Evolutionary conservation across 768 basidiomycete genomes (phyloP), one percentile per base, ranked within the genome.

Genomic region (Tubosaeta brunneosetosa): DNA sequence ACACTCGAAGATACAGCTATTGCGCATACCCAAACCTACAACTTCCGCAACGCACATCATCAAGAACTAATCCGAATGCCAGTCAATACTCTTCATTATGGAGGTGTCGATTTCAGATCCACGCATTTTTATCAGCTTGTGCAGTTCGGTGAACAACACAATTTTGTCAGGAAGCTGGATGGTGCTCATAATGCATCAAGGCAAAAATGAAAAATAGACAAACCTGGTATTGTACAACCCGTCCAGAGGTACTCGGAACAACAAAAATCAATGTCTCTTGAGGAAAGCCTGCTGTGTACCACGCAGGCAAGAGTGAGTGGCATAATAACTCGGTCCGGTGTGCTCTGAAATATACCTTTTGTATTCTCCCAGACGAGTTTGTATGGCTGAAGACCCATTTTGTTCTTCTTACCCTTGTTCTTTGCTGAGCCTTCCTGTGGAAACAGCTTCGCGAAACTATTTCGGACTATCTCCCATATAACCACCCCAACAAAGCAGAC

Each of bases 401-500:
- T 41, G 2, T 4, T 54, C 55, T 56, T 62, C 22, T 50, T 41
- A 37, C 13, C 37, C 25, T 17, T 37, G 31, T 52, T 32, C 46
- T 46, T 36, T 38, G 10, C 27, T 52, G n/a, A 33, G 34, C 36
- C 17, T 38, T 46, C 48, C 4, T 27, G 22, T 22, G 22, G 27
- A 13, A 48, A 65, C 46, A 38, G 66, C 55, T 59, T 77, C 57
- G 38, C 74, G 65, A 58, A 60, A 53, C 53, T 73, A 64, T 36
- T 76, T 71, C 66, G 60, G 47, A 71, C 58, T 17, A 62, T 55
- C 5, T 68, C 60, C 79, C 81, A 83, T 31, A 93, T 91, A 9
- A 77, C 75, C 53, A 88, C 73, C 2, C 92, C 91, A 2, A 92
- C 84, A 60, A 93, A 88, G 61, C 88, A 91, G 0, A 91, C 76